These are phyloP conservation scores for Heliamphora exappendiculata DNA, from an alignment of 148 eudicot species.

Conservation along the genomic window DNA sequence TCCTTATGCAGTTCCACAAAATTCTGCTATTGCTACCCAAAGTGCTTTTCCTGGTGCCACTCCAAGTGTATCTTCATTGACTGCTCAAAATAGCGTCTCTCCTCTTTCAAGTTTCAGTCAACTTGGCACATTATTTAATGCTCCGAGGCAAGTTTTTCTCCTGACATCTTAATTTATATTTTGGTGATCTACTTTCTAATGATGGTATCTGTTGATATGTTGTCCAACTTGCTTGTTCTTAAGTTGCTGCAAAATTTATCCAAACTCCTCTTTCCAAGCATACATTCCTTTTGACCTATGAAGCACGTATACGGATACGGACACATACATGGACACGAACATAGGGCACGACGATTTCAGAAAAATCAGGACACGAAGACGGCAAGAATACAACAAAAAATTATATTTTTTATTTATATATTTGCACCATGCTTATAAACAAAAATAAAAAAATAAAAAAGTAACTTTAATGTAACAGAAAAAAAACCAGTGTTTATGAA, in stretches of 20 bases:
- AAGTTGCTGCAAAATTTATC: not conserved
- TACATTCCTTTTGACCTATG: not conserved
- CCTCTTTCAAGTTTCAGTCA: slow-evolving; percentile 60
- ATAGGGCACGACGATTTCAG: no score
- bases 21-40: slow-evolving; percentile 33
- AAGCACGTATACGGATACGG: no score
- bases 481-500: no score
- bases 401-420: no score
- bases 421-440: no score
- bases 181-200: not conserved
- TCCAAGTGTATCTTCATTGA: slow-evolving; percentile 25
- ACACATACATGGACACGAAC: no score
- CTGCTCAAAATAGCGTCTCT: slow-evolving; percentile 32
- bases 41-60: slow-evolving; percentile 35
- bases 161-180: not conserved
- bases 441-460: no score
- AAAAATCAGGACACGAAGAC: no score
- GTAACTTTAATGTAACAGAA: no score
- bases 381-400: no score
- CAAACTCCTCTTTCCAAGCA: slow-evolving; percentile 3
- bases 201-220: not conserved
- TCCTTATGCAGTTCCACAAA: slow-evolving; percentile 37
- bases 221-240: not conserved
- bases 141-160: slow-evolving; percentile 35
- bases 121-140: slow-evolving; percentile 41